Evolutionary conservation across 257 asterid genomes (phyloP).

Genomic region (Solanum sparsipilum): DNA sequence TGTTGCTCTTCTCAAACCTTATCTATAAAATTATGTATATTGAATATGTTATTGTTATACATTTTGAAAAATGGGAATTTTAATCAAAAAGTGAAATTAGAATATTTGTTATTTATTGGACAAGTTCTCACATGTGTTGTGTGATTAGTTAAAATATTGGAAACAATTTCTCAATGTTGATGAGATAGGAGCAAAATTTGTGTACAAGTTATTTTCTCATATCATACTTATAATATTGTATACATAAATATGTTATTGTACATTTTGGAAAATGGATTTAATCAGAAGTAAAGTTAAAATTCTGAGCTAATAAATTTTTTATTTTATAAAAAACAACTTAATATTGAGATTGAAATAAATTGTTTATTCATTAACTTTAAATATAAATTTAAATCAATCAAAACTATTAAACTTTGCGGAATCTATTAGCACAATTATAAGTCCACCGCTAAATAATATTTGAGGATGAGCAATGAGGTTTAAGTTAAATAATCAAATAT

Average conservation of each 20-base stretch:
- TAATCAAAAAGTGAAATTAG: background rate
- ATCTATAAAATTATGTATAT: no score
- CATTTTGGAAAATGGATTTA: background rate
- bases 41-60: background rate
- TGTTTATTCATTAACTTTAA: no score
- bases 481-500: no score
- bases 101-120: background rate
- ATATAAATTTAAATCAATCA: no score
- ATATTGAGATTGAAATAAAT: no score
- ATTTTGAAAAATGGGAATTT: background rate
- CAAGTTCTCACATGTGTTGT: background rate
- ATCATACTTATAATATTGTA: background rate
- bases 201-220: background rate
- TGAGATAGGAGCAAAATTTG: background rate
- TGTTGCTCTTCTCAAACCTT: no score
- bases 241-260: background rate
- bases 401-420: no score
- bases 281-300: background rate
- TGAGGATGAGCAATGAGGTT: no score
- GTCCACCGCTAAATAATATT: no score
- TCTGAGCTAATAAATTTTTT: background rate
- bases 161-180: background rate
- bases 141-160: background rate
- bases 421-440: no score
- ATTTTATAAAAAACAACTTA: no score